A percentile compares a stretch with the other conserved stretches of the same genome.
Conservation (phyloP, 1,139 yeast species). For the Saccharomycopsis hybrid region DNA sequence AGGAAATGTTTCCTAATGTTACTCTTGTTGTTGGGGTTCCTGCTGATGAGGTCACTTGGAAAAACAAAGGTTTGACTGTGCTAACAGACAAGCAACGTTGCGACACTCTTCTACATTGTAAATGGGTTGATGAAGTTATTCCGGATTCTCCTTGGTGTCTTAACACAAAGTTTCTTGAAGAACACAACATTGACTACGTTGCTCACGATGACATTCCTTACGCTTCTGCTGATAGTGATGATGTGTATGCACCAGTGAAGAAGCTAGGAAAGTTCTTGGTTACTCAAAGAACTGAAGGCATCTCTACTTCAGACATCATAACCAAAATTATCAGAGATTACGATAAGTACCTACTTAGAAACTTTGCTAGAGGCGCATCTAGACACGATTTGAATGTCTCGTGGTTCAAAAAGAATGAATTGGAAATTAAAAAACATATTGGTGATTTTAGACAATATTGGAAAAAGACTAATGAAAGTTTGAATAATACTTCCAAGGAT, state of each 20-base stretch:
- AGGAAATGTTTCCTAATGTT: constrained; percentile 83
- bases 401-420: constrained; percentile 94
- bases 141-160: constrained; percentile 96
- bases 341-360: constrained; percentile 93
- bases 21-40: constrained; percentile 88
- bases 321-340: constrained; percentile 92
- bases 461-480: constrained; percentile 62
- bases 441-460: constrained; percentile 80
- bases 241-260: constrained; percentile 87
- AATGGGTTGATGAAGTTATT: constrained; percentile 95
- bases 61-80: constrained; percentile 88
- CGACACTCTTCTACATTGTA: constrained; percentile 84
- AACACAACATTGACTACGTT: constrained; percentile 87
- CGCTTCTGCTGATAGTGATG: constrained; percentile 80
- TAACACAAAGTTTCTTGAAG: constrained; percentile 67
- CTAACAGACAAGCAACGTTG: constrained; percentile 80
- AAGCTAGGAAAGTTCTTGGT: constrained; percentile 85
- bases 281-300: constrained; percentile 95
- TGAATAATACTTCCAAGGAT: constrained; percentile 74
- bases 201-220: constrained; percentile 98
- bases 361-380: constrained; percentile 96
- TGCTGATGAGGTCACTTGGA: constrained; percentile 83
- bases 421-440: constrained; percentile 87
- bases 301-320: constrained; percentile 91
- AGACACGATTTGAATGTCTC: constrained; percentile 93